Evolutionary conservation across 2,329 filamentous ascomycete species (phyloP).

Genomic region (Trichoderma semiorbis): DNA sequence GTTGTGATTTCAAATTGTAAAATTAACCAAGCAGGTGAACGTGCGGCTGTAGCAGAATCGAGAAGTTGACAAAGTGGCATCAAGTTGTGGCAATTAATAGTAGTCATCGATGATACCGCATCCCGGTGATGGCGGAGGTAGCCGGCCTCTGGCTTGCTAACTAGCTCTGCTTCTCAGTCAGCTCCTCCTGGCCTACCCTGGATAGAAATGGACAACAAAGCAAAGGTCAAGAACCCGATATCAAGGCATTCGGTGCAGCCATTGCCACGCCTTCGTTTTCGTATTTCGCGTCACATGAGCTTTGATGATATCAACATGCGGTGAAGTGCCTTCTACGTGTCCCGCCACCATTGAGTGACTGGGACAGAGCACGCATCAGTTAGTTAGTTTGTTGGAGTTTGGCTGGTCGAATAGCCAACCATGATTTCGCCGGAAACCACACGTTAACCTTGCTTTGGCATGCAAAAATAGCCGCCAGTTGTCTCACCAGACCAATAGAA

Average conservation of each 20-base stretch:
- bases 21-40: not conserved
- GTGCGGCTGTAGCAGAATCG: not conserved
- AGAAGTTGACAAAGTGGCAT: not conserved
- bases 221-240: not conserved
- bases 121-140: not conserved
- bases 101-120: not conserved
- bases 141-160: not conserved
- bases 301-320: not conserved
- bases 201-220: not conserved
- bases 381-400: not conserved
- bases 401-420: not conserved
- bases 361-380: not conserved
- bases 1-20: not conserved
- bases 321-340: not conserved
- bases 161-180: not conserved
- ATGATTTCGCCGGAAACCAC: not conserved
- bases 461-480: not conserved
- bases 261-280: not conserved
- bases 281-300: not conserved
- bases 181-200: not conserved
- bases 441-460: not conserved
- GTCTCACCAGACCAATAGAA: not conserved
- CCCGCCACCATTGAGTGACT: not conserved
- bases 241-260: not conserved
- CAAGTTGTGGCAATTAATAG: not conserved